phyloP scores from a whole-genome alignment of 2,329 filamentous ascomycete genomes.

The Penicillium occitanis region DNA sequence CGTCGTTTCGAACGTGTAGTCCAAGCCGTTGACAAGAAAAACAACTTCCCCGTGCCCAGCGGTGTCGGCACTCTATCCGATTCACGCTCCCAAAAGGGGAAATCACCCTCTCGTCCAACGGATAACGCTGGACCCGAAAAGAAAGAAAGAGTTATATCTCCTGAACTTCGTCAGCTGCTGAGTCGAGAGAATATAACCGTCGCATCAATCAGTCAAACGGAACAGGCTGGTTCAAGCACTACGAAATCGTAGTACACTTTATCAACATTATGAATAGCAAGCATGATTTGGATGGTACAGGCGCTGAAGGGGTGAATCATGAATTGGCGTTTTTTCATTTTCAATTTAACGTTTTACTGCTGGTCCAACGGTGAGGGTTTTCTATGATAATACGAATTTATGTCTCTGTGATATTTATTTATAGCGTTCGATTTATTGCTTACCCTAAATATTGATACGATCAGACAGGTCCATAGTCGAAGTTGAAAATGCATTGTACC shows the following conservation, averaged over 20 bases:
- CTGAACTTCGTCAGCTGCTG: slow-evolving; percentile 62
- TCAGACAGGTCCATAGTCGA: not conserved
- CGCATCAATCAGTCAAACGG: not conserved
- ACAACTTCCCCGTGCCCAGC: slow-evolving; percentile 69
- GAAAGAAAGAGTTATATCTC: slow-evolving; percentile 58
- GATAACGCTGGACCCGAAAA: slow-evolving; percentile 23
- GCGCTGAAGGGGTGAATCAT: not conserved
- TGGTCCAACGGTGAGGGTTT: not conserved
- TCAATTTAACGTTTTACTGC: not conserved
- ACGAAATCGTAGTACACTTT: not conserved
- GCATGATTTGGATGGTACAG: slow-evolving; percentile 3
- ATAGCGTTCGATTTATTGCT: not conserved
- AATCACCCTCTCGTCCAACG: slow-evolving; percentile 29
- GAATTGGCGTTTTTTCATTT: not conserved
- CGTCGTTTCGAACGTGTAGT: slow-evolving; percentile 83
- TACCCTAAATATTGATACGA: not conserved
- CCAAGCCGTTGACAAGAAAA: slow-evolving; percentile 88
- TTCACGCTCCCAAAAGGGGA: slow-evolving; percentile 34
- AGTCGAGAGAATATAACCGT: slow-evolving; percentile 49
- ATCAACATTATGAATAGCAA: not conserved
- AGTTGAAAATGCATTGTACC: not conserved
- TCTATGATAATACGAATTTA: not conserved
- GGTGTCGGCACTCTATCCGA: slow-evolving; percentile 45
- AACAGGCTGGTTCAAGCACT: slow-evolving; percentile 1
- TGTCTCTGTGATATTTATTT: not conserved